Evolutionary conservation across 164 flowering plant species (phyloP), one percentile per base, ranked within the genome.

Genomic region (Echeveria elegans): DNA sequence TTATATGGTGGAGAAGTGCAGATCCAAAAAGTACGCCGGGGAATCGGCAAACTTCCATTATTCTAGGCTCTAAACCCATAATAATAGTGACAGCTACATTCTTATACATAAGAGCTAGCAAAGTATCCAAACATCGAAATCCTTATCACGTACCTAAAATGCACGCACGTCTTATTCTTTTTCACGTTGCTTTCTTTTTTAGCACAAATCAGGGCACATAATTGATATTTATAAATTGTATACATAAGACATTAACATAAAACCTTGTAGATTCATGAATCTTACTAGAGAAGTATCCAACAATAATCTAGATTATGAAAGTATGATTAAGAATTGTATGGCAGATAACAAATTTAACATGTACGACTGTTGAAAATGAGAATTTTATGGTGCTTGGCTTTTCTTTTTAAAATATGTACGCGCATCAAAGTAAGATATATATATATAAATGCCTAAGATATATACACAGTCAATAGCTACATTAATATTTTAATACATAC

Each of bases 131-230:
- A 62, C 61, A 41, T 37, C 37, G 15, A 2, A 67, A 10, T 32
- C 45, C 24, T 30, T 21, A n/a, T 43, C 34, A 24, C 28, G 50
- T 16, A 64, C 47, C 58, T 18, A 64, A 70, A 70, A 70, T 76
- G 45, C 92, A 87, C 84, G 96, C 92, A 87, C 87, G 90, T 85
- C 89, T 79, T 32, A 1, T 56, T 63, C 45, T 18, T 52, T 74
- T 69, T 81, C 90, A 84, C 82, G 84, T 82, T 76, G 78, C 76
- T 77, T 72, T 72, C 64, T 56, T 19, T 48, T 24, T 28, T 38
- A 31, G 69, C 21, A 72, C 70, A 59, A 65, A 73, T 69, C 65
- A 66, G 18, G 21, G 12, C 28, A 43, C 19, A 43, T 43, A 11
- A 43, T 43, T 11, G 8, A 15, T 8, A 0, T 2, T 2, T 65